These are phyloP conservation scores for Hymenoscyphus occultus DNA, from an alignment of 2,329 filamentous ascomycete species.

Conservation along the genomic window DNA sequence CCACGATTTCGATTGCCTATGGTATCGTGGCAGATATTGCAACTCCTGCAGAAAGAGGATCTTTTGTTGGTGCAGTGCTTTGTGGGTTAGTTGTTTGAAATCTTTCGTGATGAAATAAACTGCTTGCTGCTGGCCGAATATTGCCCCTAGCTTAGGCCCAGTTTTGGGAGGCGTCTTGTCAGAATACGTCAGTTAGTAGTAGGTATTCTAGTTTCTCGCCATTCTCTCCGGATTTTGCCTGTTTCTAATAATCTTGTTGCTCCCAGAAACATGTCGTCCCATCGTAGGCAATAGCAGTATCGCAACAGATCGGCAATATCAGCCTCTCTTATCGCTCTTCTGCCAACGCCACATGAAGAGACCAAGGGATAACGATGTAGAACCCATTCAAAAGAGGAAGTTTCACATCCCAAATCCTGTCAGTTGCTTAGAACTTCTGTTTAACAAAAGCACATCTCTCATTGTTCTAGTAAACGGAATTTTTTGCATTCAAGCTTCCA, in stretches of 20 bases:
- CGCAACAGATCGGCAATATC: slow-evolving; percentile 3
- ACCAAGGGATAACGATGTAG: neutral
- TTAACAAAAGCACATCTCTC: slow-evolving; percentile 38
- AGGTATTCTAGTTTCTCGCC: slow-evolving; percentile 50
- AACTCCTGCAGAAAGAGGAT: slow-evolving; percentile 57
- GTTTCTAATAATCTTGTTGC: slow-evolving; percentile 47
- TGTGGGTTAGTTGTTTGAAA: slow-evolving; percentile 5
- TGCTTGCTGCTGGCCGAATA: slow-evolving; percentile 1
- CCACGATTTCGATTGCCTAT: slow-evolving; percentile 52
- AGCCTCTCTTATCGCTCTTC: neutral
- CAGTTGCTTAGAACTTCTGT: slow-evolving; percentile 37
- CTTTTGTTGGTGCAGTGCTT: slow-evolving; percentile 54
- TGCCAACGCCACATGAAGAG: neutral
- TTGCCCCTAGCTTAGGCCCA: slow-evolving; percentile 34
- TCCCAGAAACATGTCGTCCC: slow-evolving; percentile 43
- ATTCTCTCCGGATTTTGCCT: slow-evolving; percentile 41
- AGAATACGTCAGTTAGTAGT: slow-evolving; percentile 47
- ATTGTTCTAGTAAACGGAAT: slow-evolving; percentile 40
- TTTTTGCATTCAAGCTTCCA: slow-evolving; percentile 43
- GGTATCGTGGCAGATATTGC: slow-evolving; percentile 62
- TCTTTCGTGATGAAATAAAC: neutral
- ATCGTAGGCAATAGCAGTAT: slow-evolving; percentile 17
- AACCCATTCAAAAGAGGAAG: neutral
- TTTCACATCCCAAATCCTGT: slow-evolving; percentile 38
- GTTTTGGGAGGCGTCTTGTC: slow-evolving; percentile 50